Evolutionary conservation across 306 rosid genomes (phyloP).

Genomic region (Amphicarpaea edgeworthii): DNA sequence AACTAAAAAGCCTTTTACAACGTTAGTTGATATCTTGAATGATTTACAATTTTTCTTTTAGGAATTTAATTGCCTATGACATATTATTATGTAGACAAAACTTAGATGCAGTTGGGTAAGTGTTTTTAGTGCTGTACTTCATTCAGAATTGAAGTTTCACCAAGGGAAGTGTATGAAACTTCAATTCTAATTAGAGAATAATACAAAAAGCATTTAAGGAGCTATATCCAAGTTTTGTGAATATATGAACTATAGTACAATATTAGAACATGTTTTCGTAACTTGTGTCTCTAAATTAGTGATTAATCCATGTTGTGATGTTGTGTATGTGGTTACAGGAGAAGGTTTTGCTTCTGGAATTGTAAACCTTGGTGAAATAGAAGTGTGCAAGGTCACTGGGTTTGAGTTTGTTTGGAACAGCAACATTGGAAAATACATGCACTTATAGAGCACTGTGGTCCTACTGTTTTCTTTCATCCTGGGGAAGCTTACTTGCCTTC

Average conservation of each 20-base stretch:
- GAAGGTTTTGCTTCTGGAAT: slow-evolving; percentile 78
- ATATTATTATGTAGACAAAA: background rate
- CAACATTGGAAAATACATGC: slow-evolving; percentile 66
- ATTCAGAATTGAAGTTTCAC: background rate
- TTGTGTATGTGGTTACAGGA: slow-evolving; percentile 51
- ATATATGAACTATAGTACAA: background rate
- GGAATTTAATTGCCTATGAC: background rate
- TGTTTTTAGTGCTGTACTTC: background rate
- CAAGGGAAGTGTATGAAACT: background rate
- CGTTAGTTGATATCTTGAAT: too few relatives aligned
- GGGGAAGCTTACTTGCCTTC: slow-evolving; percentile 87
- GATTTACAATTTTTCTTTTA: too few relatives aligned
- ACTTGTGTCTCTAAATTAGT: slow-evolving; percentile 14
- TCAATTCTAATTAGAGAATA: background rate
- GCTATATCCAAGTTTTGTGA: too few relatives aligned
- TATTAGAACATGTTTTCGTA: background rate
- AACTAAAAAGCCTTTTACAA: too few relatives aligned
- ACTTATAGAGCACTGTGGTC: slow-evolving; percentile 86
- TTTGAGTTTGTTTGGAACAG: slow-evolving; percentile 73
- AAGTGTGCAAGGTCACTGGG: slow-evolving; percentile 64
- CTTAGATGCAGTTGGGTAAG: background rate
- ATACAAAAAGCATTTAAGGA: too few relatives aligned
- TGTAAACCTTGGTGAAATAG: slow-evolving; percentile 75
- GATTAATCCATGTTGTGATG: slow-evolving; percentile 15
- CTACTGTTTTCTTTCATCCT: slow-evolving; percentile 88